Conservation (phyloP, 2,329 filamentous ascomycete species). For the Aspergillus pseudoglaucus region DNA sequence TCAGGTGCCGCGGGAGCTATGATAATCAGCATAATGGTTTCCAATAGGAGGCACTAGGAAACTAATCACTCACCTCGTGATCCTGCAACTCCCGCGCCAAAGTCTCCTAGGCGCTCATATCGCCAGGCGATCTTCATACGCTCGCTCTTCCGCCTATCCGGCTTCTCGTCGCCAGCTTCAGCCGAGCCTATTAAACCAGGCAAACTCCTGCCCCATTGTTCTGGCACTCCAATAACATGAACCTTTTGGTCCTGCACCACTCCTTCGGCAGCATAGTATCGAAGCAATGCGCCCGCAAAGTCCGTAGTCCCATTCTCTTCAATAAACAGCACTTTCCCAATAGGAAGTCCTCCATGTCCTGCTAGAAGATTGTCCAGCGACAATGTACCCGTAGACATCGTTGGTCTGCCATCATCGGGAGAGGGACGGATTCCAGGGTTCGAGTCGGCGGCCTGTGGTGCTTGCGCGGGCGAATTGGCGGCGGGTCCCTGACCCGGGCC, state of each 20-base stretch:
- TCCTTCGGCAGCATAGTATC: conserved; percentile 89
- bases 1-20: conserved; percentile 24
- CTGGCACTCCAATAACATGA: conserved; percentile 73
- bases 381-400: conserved; percentile 82
- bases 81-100: conserved; percentile 49
- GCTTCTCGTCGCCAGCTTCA: conserved; percentile 40
- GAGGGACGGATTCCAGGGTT: conserved; percentile 67
- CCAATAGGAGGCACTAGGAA: not conserved
- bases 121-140: conserved; percentile 99
- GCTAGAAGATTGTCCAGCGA: conserved; percentile 80
- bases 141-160: conserved; percentile 47
- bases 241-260: conserved; percentile 84
- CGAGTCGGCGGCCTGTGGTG: conserved; percentile 22
- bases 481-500: conserved; percentile 28
- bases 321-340: conserved; percentile 73
- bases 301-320: conserved; percentile 92
- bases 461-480: conserved; percentile 20
- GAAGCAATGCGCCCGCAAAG: conserved; percentile 74
- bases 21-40: conserved; percentile 10
- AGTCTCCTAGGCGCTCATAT: conserved; percentile 77
- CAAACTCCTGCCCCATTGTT: conserved; percentile 75
- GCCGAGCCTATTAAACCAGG: conserved; percentile 61
- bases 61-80: conserved; percentile 52
- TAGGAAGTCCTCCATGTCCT: conserved; percentile 74
- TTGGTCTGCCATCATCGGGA: conserved; percentile 76